These are phyloP conservation scores for Tricholoma hemisulphureum DNA, from an alignment of 768 basidiomycete genomes.

Conservation along the genomic window DNA sequence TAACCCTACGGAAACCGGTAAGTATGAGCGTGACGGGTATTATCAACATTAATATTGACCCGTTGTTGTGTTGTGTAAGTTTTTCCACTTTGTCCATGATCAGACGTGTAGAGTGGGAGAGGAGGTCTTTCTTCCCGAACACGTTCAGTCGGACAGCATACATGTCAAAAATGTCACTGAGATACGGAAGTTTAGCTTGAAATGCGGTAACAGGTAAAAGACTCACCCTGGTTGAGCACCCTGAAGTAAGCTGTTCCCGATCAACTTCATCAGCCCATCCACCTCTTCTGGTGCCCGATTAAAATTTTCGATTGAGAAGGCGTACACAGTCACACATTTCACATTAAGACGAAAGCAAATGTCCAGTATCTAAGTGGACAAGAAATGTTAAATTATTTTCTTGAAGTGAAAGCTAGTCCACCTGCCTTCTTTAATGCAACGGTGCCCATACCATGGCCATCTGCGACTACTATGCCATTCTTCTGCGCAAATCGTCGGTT, in stretches of 20 bases:
- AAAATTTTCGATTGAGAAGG: slow-evolving; percentile 97
- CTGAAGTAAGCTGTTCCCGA: slow-evolving; percentile 74
- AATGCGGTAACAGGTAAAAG: not conserved
- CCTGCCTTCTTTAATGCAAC: slow-evolving; percentile 61
- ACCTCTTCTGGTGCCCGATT: slow-evolving; percentile 85
- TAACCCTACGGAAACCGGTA: slow-evolving; percentile 48
- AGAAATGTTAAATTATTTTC: slow-evolving; percentile 58
- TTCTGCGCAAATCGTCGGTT: slow-evolving; percentile 88
- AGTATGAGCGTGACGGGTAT: not conserved
- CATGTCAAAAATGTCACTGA: not conserved
- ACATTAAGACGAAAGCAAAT: slow-evolving; percentile 82
- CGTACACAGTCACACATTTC: slow-evolving; percentile 86
- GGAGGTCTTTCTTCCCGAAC: slow-evolving; percentile 65
- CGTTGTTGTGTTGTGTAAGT: slow-evolving; percentile 67
- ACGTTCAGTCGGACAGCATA: slow-evolving; percentile 82
- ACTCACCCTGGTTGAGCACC: slow-evolving; percentile 78
- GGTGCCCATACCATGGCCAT: slow-evolving; percentile 71
- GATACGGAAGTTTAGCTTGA: not conserved
- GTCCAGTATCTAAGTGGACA: slow-evolving; percentile 74
- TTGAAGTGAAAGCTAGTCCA: not conserved
- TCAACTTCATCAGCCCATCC: slow-evolving; percentile 75
- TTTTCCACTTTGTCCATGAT: slow-evolving; percentile 67
- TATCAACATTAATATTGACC: slow-evolving; percentile 48
- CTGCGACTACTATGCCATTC: slow-evolving; percentile 56
- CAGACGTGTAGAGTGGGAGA: slow-evolving; percentile 67